These are phyloP conservation scores for Boletus pseudopeckii DNA, from an alignment of 768 basidiomycete genomes.

Conservation along the genomic window DNA sequence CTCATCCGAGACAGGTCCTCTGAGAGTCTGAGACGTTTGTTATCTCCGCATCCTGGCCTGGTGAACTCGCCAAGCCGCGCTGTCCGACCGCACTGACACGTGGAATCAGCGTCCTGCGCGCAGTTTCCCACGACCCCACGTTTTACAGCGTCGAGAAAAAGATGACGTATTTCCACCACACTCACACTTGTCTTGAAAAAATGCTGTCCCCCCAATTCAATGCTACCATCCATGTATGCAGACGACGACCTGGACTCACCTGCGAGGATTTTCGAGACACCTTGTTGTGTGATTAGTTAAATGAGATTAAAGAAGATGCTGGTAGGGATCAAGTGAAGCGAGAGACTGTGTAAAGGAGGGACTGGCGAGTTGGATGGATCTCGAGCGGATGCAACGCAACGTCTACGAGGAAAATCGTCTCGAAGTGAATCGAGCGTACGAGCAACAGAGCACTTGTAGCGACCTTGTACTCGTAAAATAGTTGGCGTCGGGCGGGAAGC, in stretches of 20 bases:
- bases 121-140: constrained; percentile 40
- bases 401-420: constrained; percentile 40
- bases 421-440: constrained; percentile 53
- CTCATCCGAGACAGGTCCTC: constrained; percentile 28
- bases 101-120: constrained; percentile 15
- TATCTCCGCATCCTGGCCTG: constrained; percentile 17
- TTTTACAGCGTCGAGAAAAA: constrained; percentile 34
- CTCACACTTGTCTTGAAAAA: constrained; percentile 21
- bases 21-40: constrained; percentile 17
- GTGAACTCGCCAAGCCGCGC: not conserved
- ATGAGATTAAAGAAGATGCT: constrained; percentile 13
- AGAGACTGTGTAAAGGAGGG: constrained; percentile 35
- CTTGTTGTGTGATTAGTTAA: constrained; percentile 20
- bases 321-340: constrained; percentile 23
- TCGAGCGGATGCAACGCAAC: constrained; percentile 26
- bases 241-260: constrained; percentile 14
- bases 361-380: constrained; percentile 30
- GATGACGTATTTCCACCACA: constrained; percentile 28
- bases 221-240: not conserved
- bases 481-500: constrained; percentile 21
- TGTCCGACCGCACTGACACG: constrained; percentile 11
- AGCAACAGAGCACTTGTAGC: constrained; percentile 22
- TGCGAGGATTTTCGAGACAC: constrained; percentile 12
- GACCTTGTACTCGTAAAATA: constrained; percentile 28
- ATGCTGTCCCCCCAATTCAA: constrained; percentile 5